Evolutionary conservation across 225 moss, liverwort and hornwort genomes (phyloP).

Genomic region (Physcomitrellopsis africana): DNA sequence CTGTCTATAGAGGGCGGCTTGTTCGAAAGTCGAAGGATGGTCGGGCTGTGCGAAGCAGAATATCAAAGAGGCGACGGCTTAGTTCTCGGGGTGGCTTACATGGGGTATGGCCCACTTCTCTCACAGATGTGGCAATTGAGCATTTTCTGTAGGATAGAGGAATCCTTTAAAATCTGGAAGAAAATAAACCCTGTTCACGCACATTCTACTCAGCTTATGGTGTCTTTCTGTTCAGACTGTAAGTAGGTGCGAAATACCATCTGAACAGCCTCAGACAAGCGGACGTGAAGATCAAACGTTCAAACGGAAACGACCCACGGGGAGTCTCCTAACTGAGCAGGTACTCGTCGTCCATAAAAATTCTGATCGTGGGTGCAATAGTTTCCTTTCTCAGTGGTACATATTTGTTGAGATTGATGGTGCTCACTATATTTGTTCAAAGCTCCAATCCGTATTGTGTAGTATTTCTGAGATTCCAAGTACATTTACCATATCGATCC

Average conservation of each 20-base stretch:
- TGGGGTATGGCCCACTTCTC: conserved; percentile 24
- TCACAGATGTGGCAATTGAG: neutral
- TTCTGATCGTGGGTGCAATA: neutral
- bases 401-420: no score
- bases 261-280: conserved; percentile 48
- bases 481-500: no score
- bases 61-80: conserved; percentile 26
- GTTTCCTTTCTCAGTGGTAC: no score
- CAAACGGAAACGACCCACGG: conserved; percentile 67
- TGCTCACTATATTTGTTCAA: neutral
- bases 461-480: no score
- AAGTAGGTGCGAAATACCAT: conserved; percentile 60
- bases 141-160: neutral
- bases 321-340: conserved; percentile 78
- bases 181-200: no score
- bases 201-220: neutral
- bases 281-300: conserved; percentile 61
- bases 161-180: neutral
- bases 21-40: conserved; percentile 56
- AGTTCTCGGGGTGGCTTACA: conserved; percentile 29
- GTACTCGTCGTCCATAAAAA: conserved; percentile 30
- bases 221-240: conserved; percentile 37
- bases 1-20: conserved; percentile 50
- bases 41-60: conserved; percentile 29
- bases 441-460: no score